These are phyloP conservation scores for Esteya vermicola DNA, from an alignment of 2,329 filamentous ascomycete species.

Conservation along the genomic window DNA sequence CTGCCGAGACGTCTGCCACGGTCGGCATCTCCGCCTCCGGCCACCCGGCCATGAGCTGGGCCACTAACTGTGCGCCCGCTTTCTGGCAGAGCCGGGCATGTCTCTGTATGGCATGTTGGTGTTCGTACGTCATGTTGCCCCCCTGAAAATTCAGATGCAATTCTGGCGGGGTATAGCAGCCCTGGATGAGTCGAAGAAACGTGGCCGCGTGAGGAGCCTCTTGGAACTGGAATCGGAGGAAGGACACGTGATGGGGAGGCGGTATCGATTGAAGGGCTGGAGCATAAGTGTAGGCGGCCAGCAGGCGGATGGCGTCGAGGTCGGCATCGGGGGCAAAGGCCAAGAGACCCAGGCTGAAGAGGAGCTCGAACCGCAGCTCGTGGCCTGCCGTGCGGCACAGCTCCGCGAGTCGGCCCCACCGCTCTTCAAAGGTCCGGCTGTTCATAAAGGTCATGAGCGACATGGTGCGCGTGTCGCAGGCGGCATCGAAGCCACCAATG, in stretches of 20 bases:
- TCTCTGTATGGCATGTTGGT: no score
- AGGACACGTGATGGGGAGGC: slow-evolving; percentile 11
- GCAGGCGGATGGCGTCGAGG: slow-evolving; percentile 14
- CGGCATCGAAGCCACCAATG: neutral
- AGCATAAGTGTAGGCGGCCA: slow-evolving; percentile 29
- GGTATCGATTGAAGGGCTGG: slow-evolving; percentile 21
- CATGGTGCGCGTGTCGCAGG: neutral
- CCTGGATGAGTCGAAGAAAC: neutral
- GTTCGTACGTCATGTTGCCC: neutral
- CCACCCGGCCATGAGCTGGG: no score
- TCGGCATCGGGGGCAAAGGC: slow-evolving; percentile 13
- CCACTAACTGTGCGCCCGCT: no score
- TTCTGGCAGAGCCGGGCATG: no score
- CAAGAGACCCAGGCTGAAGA: slow-evolving; percentile 14
- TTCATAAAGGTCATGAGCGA: slow-evolving; percentile 1
- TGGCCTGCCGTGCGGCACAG: slow-evolving; percentile 5
- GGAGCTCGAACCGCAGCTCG: slow-evolving; percentile 4
- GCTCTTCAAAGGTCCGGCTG: neutral
- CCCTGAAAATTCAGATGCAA: no score
- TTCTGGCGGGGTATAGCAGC: neutral
- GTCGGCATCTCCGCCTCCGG: neutral
- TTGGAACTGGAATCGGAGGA: slow-evolving; percentile 1
- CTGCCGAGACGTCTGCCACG: neutral
- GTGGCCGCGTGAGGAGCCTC: neutral
- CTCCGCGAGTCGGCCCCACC: slow-evolving; percentile 15